phyloP scores from a whole-genome alignment of 768 basidiomycete genomes.

The Clitopilus passeckerianus region DNA sequence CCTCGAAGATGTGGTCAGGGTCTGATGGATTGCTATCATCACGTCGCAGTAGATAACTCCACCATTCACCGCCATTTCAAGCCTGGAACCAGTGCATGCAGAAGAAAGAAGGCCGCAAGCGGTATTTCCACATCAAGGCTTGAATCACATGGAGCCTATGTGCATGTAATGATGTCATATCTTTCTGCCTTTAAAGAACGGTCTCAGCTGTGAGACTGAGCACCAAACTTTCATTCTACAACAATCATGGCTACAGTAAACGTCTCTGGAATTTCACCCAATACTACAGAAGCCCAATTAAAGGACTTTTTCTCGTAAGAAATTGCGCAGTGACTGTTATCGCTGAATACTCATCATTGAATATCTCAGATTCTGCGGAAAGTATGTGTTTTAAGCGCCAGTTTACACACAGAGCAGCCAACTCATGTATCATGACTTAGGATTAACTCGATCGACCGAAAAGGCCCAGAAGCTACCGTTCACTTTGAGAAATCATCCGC shows the following conservation, averaged over 20 bases:
- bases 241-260: slow-evolving; percentile 19
- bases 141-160: neutral
- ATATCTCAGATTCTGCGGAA: slow-evolving; percentile 76
- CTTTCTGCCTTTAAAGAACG: neutral
- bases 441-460: slow-evolving; percentile 60
- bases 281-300: slow-evolving; percentile 64
- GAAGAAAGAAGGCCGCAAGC: neutral
- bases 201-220: neutral
- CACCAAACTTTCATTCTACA: neutral
- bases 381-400: slow-evolving; percentile 32
- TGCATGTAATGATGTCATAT: neutral
- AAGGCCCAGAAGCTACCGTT: slow-evolving; percentile 53
- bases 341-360: slow-evolving; percentile 5
- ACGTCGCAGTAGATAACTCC: neutral
- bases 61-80: neutral
- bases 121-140: neutral
- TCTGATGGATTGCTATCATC: neutral
- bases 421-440: slow-evolving; percentile 25
- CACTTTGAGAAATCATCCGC: slow-evolving; percentile 81
- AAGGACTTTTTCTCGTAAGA: slow-evolving; percentile 79
- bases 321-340: slow-evolving; percentile 2
- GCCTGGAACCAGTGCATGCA: neutral
- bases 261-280: slow-evolving; percentile 68
- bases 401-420: neutral
- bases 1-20: neutral